These are phyloP conservation scores for Acephala macrosclerotiorum DNA, from an alignment of 2,329 filamentous ascomycete species.

Conservation along the genomic window DNA sequence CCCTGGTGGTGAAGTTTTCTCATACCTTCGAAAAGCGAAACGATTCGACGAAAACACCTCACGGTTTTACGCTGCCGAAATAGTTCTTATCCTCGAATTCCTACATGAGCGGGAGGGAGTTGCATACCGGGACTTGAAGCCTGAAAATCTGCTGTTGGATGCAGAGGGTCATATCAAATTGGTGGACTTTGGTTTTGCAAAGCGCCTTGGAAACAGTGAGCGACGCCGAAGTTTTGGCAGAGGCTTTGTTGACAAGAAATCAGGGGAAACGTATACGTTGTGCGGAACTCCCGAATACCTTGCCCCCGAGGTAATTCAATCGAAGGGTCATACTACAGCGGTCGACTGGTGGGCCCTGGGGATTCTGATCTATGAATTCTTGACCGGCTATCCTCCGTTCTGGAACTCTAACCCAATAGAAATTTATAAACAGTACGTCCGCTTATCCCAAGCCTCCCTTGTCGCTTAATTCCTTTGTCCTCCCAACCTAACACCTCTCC, in stretches of 20 bases:
- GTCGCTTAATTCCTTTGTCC: not conserved
- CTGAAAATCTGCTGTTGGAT: slow-evolving; percentile 83
- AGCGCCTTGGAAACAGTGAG: slow-evolving; percentile 71
- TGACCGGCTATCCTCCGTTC: slow-evolving; percentile 85
- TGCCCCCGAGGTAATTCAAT: slow-evolving; percentile 84
- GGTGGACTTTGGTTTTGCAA: slow-evolving; percentile 87
- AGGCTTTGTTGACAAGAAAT: slow-evolving; percentile 23
- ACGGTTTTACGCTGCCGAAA: slow-evolving; percentile 85
- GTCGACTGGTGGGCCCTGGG: slow-evolving; percentile 91
- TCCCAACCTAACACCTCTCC: not conserved
- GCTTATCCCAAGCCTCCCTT: not conserved
- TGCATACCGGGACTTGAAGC: slow-evolving; percentile 83
- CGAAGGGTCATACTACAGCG: slow-evolving; percentile 77
- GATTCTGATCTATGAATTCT: slow-evolving; percentile 83
- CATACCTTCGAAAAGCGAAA: slow-evolving; percentile 78
- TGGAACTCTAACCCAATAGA: slow-evolving; percentile 89
- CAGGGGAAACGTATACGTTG: slow-evolving; percentile 79
- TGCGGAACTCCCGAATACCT: slow-evolving; percentile 87
- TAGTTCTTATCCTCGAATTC: slow-evolving; percentile 81
- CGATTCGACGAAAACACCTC: slow-evolving; percentile 81
- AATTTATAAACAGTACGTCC: slow-evolving; percentile 77
- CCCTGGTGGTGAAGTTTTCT: slow-evolving; percentile 85
- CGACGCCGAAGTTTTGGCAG: not conserved
- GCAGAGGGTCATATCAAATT: slow-evolving; percentile 81
- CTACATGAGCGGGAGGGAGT: slow-evolving; percentile 81